phyloP scores from a whole-genome alignment of 805 yeast species.

The Pichia paraexigua region DNA sequence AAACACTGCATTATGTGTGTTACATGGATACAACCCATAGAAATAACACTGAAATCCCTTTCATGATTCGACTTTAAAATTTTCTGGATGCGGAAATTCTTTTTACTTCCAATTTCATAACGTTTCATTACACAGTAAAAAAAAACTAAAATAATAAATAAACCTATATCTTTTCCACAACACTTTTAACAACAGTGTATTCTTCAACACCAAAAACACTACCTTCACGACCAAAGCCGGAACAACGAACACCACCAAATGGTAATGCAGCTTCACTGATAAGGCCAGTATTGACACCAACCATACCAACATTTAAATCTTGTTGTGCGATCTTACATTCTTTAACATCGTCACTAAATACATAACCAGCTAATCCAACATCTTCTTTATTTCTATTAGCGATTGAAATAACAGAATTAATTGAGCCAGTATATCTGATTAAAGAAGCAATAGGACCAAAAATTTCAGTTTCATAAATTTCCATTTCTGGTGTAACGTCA shows the following conservation, averaged over 20 bases:
- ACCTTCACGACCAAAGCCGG: slow-evolving; percentile 77
- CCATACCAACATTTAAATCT: slow-evolving; percentile 64
- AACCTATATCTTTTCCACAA: slow-evolving; percentile 35
- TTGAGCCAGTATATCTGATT: slow-evolving; percentile 41
- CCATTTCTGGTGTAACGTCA: slow-evolving; percentile 48
- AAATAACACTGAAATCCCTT: neutral
- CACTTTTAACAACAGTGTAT: slow-evolving; percentile 54
- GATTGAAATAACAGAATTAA: slow-evolving; percentile 44
- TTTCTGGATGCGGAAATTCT: too few relatives aligned
- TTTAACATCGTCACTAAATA: slow-evolving; percentile 46
- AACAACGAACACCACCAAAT: slow-evolving; percentile 65
- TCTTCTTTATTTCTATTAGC: slow-evolving; percentile 47
- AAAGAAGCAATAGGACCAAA: slow-evolving; percentile 76
- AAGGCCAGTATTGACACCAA: slow-evolving; percentile 67
- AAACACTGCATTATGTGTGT: too few relatives aligned
- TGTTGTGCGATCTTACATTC: slow-evolving; percentile 51
- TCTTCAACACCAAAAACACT: slow-evolving; percentile 66
- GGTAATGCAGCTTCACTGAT: slow-evolving; percentile 57
- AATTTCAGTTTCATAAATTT: slow-evolving; percentile 54
- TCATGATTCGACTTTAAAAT: neutral
- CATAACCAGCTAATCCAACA: slow-evolving; percentile 71
- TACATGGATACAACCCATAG: neutral
- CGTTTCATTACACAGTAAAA: neutral
- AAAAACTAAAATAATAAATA: neutral
- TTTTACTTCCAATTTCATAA: neutral